These are phyloP conservation scores for Aspergillus caelatus DNA, from an alignment of 2,329 filamentous ascomycete genomes.

Conservation along the genomic window DNA sequence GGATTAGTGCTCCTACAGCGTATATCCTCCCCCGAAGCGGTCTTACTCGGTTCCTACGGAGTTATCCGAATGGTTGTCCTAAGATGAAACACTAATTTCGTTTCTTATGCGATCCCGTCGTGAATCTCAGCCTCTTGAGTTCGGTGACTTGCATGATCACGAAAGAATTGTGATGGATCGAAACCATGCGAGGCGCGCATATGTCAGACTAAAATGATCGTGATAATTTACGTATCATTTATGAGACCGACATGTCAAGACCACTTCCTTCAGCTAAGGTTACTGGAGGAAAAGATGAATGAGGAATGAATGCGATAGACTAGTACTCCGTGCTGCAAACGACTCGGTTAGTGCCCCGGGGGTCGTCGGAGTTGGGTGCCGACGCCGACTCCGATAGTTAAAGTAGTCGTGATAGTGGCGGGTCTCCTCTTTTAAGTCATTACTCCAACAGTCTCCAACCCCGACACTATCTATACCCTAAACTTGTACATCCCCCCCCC, in stretches of 20 bases:
- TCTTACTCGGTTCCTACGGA: neutral
- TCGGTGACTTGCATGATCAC: neutral
- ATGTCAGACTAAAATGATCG: neutral
- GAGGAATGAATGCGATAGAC: neutral
- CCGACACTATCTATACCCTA: conserved; percentile 7
- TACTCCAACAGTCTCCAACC: conserved; percentile 5
- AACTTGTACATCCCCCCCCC: neutral
- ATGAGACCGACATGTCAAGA: neutral
- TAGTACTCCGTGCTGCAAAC: too few relatives aligned
- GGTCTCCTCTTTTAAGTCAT: neutral
- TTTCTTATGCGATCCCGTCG: neutral
- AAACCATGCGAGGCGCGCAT: neutral
- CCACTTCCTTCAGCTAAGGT: neutral
- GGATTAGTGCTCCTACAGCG: neutral
- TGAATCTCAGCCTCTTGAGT: neutral
- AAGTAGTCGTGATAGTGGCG: neutral
- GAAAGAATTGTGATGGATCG: neutral
- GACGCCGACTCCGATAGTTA: neutral
- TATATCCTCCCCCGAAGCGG: neutral
- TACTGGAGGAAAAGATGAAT: too few relatives aligned
- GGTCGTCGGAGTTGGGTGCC: neutral
- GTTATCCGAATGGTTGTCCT: neutral
- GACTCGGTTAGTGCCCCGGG: neutral
- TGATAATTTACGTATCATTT: neutral
- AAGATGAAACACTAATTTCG: neutral